phyloP scores from a whole-genome alignment of 169 alveolate species.

The Babesia sp. region DNA sequence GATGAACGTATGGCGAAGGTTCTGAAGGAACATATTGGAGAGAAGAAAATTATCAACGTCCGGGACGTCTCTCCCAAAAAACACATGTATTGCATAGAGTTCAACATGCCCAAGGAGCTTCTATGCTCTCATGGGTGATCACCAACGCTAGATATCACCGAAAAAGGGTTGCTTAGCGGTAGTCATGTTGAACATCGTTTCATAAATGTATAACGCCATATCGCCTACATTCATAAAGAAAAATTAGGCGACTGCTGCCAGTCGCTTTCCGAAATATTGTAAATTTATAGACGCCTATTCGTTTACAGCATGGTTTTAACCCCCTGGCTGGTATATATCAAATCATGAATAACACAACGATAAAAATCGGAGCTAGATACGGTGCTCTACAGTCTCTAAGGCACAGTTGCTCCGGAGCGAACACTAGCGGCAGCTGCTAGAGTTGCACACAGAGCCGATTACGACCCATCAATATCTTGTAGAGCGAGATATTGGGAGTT shows the following conservation, averaged over 20 bases:
- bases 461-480: background rate
- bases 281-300: background rate
- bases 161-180: too few species aligned
- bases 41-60: slow-evolving; percentile 26
- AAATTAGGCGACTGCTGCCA: background rate
- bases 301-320: background rate
- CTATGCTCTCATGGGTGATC: slow-evolving; percentile 12
- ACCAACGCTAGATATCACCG: background rate
- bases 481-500: too few species aligned
- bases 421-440: background rate
- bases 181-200: too few species aligned
- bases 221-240: background rate
- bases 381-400: background rate
- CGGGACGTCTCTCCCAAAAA: slow-evolving; percentile 60
- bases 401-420: background rate
- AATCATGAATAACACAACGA: too few species aligned
- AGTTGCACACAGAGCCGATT: background rate
- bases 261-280: background rate
- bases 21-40: background rate
- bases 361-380: background rate
- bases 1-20: slow-evolving; percentile 5
- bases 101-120: slow-evolving; percentile 25
- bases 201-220: background rate
- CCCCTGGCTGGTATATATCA: too few species aligned
- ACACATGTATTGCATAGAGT: slow-evolving; percentile 64